Base-by-base conservation (phyloP, 2,329 filamentous ascomycete species). In the Arthrobotrys musiformis region DNA sequence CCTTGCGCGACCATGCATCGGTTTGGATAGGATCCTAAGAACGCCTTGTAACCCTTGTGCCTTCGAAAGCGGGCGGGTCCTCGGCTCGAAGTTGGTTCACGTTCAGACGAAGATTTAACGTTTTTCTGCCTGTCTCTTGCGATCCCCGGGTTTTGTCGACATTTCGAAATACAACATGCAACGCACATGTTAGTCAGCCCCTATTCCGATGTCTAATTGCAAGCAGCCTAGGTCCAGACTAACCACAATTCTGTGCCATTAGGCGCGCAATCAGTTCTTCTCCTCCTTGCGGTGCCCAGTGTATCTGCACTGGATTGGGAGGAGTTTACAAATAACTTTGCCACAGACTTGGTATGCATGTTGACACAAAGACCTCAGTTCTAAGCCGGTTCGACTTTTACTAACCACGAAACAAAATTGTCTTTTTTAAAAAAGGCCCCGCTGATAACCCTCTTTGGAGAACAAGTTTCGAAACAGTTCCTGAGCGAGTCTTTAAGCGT, bases 401-500 rank as follows among this genome's bases (percentile, higher is more conserved):
- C 42, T 61, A 15, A 54, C 33, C 13, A 24, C n/a, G 8, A 13
- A 13, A 13, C 2, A 6, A 6, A 40, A 30, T 11, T n/a, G 19
- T 22, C n/a, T n/a, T n/a, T n/a, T n/a, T n/a, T n/a, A 40, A 42
- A 40, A 48, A 8, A 73, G 69, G 79, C 66, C 0, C 82, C 82
- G 0, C 72, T 85, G 0, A 78, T 85, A 0, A 79, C 82, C 0
- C 80, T 85, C 0, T 85, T 85, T 24, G 84, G 84, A 6, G 84
- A 85, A 46, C 81, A 82, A 2, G 81, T 84, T 0, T 84, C 84
- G 0, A 83, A 83, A 46, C 83, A 85, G 30, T 85, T 82, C 50
- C 80, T 85, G 2, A 84, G 82, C 72, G 81, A 83, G 72, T 81
- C 81, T 2, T 19, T 78, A 22, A 72, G 67, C 8, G 75, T 54